phyloP scores from a whole-genome alignment of 805 yeast species.

The Candida ponderosae region DNA sequence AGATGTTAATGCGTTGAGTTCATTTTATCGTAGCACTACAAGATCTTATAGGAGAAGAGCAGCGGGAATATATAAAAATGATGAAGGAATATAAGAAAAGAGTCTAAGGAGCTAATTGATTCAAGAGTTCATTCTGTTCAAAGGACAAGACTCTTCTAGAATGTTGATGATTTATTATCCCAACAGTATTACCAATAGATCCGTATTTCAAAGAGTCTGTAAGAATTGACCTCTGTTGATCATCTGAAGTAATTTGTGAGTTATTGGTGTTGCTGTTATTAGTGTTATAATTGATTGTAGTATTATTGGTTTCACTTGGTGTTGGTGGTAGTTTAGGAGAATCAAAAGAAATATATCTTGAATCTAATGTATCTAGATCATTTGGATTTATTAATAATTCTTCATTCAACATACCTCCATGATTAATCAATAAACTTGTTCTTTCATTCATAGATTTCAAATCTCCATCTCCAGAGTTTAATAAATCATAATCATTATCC shows the following conservation, averaged over 20 bases:
- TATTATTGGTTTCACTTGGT: not conserved
- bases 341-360: conserved; percentile 31
- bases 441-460: not conserved
- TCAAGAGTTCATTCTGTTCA: conserved; percentile 45
- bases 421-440: conserved; percentile 2
- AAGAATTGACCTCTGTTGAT: not conserved
- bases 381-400: not conserved
- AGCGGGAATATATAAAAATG: not conserved
- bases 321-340: conserved; percentile 18
- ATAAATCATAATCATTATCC: conserved; percentile 8
- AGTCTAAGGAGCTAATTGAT: conserved; percentile 23
- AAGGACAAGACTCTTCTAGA: conserved; percentile 34
- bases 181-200: conserved; percentile 3
- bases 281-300: too few relatives aligned
- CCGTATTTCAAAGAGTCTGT: conserved; percentile 14
- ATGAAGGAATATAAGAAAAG: not conserved
- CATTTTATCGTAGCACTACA: too few relatives aligned
- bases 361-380: conserved; percentile 6
- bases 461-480: not conserved
- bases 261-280: too few relatives aligned
- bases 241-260: too few relatives aligned
- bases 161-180: conserved; percentile 3
- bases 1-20: too few relatives aligned
- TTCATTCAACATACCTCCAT: too few relatives aligned
- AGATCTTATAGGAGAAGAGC: not conserved